These are phyloP conservation scores for Hsuehochloa calcarea DNA, from an alignment of 176 grass and related monocot genomes.

Conservation along the genomic window DNA sequence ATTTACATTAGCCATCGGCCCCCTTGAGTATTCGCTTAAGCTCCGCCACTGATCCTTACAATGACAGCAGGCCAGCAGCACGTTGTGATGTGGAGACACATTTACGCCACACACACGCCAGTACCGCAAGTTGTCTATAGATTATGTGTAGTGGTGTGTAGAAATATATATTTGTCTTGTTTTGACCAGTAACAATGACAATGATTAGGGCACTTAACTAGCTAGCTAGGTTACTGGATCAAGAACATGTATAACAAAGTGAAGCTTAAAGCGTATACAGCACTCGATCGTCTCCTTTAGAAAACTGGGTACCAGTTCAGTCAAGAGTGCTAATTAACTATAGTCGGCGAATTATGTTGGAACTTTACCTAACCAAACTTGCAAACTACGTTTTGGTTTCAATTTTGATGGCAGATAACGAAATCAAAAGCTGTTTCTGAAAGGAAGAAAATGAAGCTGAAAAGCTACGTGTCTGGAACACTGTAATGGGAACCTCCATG, in stretches of 20 bases:
- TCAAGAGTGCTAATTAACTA: no score
- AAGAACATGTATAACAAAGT: neutral
- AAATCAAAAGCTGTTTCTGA: neutral
- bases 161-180: neutral
- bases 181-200: neutral
- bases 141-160: neutral
- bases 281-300: neutral
- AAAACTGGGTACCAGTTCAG: neutral
- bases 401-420: neutral
- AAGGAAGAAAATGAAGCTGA: neutral
- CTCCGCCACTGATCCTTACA: no score
- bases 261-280: neutral
- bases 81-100: no score
- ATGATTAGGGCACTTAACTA: neutral
- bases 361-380: neutral
- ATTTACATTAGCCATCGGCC: no score
- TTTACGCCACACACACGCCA: no score
- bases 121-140: neutral
- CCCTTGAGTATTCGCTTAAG: no score
- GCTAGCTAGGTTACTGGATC: neutral
- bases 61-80: no score
- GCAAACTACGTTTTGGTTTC: neutral
- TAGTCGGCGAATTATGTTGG: neutral
- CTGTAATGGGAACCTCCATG: neutral
- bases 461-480: neutral